Conservation (phyloP, 2,329 filamentous ascomycete species). For the Bipolaris bicolor region DNA sequence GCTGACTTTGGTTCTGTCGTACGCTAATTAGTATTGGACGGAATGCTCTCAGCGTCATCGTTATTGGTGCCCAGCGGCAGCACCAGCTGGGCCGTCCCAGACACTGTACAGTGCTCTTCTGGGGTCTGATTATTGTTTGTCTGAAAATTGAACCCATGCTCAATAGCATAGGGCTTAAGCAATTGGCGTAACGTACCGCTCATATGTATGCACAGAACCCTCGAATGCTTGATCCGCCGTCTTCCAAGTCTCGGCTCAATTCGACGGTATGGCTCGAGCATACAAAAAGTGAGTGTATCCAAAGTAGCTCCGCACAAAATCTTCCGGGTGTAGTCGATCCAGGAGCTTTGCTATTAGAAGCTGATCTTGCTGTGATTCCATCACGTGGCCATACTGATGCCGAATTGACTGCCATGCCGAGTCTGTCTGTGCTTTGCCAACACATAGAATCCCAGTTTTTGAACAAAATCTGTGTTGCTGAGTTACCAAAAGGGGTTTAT, state of each 20-base stretch:
- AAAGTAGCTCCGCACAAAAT: background rate
- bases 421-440: background rate
- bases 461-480: background rate
- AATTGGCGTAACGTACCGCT: background rate
- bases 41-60: background rate
- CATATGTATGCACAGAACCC: background rate
- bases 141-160: background rate
- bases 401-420: background rate
- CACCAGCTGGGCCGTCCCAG: background rate
- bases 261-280: background rate
- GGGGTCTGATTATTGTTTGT: background rate
- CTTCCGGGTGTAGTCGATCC: background rate
- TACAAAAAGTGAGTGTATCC: background rate
- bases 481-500: background rate
- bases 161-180: background rate
- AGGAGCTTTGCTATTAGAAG: background rate
- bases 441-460: background rate
- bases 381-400: background rate
- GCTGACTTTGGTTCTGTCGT: background rate
- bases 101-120: background rate
- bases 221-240: background rate
- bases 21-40: background rate
- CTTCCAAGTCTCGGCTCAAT: background rate
- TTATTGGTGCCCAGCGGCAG: background rate
- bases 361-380: background rate